phyloP scores from a whole-genome alignment of 805 yeast genomes.

The Sungouiella blattae region DNA sequence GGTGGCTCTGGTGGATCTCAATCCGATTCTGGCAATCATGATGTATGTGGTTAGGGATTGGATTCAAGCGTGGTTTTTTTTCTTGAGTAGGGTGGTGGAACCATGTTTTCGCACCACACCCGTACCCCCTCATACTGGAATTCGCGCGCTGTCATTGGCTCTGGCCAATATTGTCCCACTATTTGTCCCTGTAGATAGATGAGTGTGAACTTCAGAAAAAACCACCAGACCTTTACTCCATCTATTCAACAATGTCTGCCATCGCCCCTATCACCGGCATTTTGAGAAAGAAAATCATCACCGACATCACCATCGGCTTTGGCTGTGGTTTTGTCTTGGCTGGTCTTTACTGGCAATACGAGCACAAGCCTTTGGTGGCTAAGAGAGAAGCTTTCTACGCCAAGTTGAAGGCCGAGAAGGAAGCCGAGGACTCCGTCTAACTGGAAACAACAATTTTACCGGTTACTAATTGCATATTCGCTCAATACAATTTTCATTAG shows the following conservation, averaged over 20 bases:
- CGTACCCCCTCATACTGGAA: neutral
- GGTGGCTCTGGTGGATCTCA: slow-evolving; percentile 14
- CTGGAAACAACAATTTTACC: neutral
- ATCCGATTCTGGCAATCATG: slow-evolving; percentile 26
- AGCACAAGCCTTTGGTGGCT: slow-evolving; percentile 68
- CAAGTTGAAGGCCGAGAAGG: slow-evolving; percentile 70
- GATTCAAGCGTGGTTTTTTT: no score
- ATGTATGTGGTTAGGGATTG: no score
- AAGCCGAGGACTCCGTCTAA: slow-evolving; percentile 46
- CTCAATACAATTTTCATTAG: slow-evolving; percentile 1
- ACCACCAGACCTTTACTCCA: neutral
- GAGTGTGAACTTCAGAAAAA: neutral
- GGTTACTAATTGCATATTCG: slow-evolving; percentile 3
- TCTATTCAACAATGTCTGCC: slow-evolving; percentile 22
- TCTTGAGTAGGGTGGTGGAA: neutral
- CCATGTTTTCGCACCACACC: slow-evolving; percentile 2
- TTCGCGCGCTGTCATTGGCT: slow-evolving; percentile 2
- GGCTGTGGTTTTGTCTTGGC: slow-evolving; percentile 53
- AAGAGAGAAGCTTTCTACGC: slow-evolving; percentile 85
- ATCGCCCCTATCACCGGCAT: slow-evolving; percentile 85
- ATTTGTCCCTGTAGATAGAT: slow-evolving; percentile 2
- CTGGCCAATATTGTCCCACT: slow-evolving; percentile 2
- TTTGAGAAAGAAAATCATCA: slow-evolving; percentile 73
- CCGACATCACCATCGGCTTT: slow-evolving; percentile 74
- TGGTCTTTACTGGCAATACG: slow-evolving; percentile 82